phyloP scores from a whole-genome alignment of 768 basidiomycete genomes.

The Leccinum incarnatum region DNA sequence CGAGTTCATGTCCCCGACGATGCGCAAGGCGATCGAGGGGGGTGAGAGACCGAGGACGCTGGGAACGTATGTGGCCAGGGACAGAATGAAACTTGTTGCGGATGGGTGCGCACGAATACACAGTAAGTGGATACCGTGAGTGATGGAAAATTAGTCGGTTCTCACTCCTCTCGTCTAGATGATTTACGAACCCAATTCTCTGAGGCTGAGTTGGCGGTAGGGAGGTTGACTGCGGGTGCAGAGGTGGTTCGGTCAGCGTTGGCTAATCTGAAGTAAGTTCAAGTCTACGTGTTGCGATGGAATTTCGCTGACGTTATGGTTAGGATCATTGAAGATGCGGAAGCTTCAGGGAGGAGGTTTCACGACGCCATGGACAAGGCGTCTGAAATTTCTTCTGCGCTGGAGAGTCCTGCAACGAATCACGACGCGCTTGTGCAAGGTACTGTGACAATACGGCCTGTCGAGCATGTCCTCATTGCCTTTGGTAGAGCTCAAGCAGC shows the following conservation, averaged over 20 bases:
- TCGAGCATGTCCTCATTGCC: constrained; percentile 1
- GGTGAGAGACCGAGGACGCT: constrained; percentile 68
- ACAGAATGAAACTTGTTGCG: constrained; percentile 78
- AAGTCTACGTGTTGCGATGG: background rate
- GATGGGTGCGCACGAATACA: constrained; percentile 68
- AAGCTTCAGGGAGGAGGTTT: constrained; percentile 50
- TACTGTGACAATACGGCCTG: constrained; percentile 19
- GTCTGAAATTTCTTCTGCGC: constrained; percentile 42
- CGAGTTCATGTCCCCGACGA: constrained; percentile 69
- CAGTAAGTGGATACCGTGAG: constrained; percentile 40
- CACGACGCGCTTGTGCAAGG: constrained; percentile 54
- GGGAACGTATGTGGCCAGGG: constrained; percentile 76
- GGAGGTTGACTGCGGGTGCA: constrained; percentile 54
- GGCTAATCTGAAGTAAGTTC: constrained; percentile 43
- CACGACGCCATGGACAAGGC: constrained; percentile 60
- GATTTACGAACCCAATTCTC: constrained; percentile 55
- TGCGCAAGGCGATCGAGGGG: constrained; percentile 66
- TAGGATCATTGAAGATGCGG: constrained; percentile 62
- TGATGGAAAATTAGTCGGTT: background rate
- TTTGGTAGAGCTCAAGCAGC: constrained; percentile 55
- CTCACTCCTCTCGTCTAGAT: constrained; percentile 37
- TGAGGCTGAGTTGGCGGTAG: constrained; percentile 52
- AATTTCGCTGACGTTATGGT: constrained; percentile 1
- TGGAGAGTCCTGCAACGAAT: constrained; percentile 57
- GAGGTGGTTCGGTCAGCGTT: constrained; percentile 55